These are phyloP conservation scores for Ajuga chamaepitys DNA, from an alignment of 257 asterid species.

Conservation along the genomic window DNA sequence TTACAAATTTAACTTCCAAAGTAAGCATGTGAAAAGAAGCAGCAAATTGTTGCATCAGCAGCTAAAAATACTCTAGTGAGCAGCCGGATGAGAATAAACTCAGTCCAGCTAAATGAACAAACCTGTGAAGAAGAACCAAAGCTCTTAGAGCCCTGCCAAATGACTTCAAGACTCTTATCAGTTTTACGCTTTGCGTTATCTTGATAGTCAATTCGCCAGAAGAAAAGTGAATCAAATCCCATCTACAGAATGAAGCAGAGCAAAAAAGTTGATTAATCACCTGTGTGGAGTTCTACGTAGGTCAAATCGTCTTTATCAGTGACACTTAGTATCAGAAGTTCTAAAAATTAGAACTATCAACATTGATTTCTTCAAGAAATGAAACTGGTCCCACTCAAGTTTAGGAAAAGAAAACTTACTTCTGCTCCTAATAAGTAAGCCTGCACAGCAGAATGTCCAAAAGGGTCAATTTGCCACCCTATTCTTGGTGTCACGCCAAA, in stretches of 20 bases:
- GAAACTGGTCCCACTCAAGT: background rate
- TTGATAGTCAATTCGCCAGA: constrained; percentile 45
- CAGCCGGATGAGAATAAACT: no score
- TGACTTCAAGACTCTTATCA: constrained; percentile 29
- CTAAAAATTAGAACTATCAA: background rate
- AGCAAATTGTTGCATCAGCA: background rate
- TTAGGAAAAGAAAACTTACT: constrained; percentile 15
- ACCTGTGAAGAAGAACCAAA: constrained; percentile 39
- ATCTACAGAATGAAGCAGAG: constrained; percentile 15
- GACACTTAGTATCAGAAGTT: background rate
- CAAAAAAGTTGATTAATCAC: background rate
- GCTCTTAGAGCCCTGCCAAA: constrained; percentile 34
- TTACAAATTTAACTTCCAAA: background rate
- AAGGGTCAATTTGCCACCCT: constrained; percentile 51
- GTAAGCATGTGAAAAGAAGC: constrained; percentile 9
- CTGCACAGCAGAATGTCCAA: constrained; percentile 48
- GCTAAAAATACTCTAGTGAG: background rate
- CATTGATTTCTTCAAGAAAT: constrained; percentile 1
- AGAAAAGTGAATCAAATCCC: constrained; percentile 45
- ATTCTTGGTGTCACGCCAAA: constrained; percentile 36
- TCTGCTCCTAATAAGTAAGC: constrained; percentile 47
- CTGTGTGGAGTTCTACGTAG: background rate
- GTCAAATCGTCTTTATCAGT: background rate
- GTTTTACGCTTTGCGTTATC: constrained; percentile 30
- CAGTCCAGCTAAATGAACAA: background rate